Base-by-base conservation (phyloP, 352 stramenopile species). In the Blastocystis sp. region DNA sequence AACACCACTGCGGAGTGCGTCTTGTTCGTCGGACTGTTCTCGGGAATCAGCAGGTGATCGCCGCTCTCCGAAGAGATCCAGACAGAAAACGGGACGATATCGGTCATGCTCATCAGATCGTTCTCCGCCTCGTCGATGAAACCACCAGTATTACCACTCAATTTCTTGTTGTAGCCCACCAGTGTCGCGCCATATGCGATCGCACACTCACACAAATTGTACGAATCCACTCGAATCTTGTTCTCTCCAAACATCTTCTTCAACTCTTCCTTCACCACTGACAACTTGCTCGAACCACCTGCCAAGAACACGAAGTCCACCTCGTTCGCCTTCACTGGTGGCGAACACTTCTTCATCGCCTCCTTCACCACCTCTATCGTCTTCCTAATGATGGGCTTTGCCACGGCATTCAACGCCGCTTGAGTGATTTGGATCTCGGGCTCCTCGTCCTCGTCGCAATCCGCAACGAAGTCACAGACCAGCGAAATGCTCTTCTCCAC, bases 221-320 rank as follows among this genome's bases (percentile, higher is more conserved):
- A 4, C 10, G 55, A 4, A 50, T 85, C 74, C 29, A 4, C 2
- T 4, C 9, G 6, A 21, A 85, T 35, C 50, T 69, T 62, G 26
- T 65, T 33, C 19, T n/a, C 29, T 33, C 3, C 16, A 41, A 85
- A 85, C 13, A 85, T 26, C n/a, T 13, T 66, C 35, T 19, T 3
- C 21, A 85, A 35, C 19, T 50, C 19, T 19, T n/a, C 35, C 9
- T n/a, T 21, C 31, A 85, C 60, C 16, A 3, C 50, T 6, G 1
- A 3, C 35, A 85, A 55, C 10, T 59, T 33, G 33, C 41, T 85
- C 1, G 74, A 85, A 41, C 74, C 74, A n/a, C 74, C 74, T 55
- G 66, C 59, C 74, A 85, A 37, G 50, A 85, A 85, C n/a, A 85
- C 74, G 26, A n/a, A 59, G 26, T 85, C 55, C 10, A 85, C 55